Conservation (phyloP, 2,329 filamentous ascomycete genomes). For the Sporothrix inflata region DNA sequence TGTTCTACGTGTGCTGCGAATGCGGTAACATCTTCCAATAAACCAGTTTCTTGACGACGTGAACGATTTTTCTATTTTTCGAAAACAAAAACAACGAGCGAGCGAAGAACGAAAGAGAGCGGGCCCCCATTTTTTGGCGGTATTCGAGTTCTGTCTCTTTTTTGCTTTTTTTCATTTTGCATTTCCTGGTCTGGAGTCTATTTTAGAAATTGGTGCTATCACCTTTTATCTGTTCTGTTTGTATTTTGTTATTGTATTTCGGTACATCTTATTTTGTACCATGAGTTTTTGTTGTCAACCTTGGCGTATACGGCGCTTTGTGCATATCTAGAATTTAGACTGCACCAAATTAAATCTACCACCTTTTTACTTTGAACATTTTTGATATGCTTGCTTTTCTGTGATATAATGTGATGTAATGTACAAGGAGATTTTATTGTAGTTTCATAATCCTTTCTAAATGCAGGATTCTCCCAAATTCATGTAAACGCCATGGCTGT, state of each 20-base stretch:
- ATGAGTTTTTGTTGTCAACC: background rate
- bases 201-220: background rate
- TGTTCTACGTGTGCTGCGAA: constrained; percentile 91
- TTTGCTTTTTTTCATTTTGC: background rate
- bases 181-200: constrained; percentile 19
- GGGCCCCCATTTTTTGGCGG: background rate
- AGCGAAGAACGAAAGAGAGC: constrained; percentile 20
- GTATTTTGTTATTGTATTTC: background rate
- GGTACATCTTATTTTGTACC: background rate
- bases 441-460: constrained; percentile 1
- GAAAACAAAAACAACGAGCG: constrained; percentile 28
- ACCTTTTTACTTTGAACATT: background rate
- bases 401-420: constrained; percentile 2
- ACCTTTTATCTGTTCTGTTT: background rate
- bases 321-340: background rate
- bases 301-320: background rate
- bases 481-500: constrained; percentile 15
- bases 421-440: constrained; percentile 22
- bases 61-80: constrained; percentile 14
- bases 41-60: constrained; percentile 6
- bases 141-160: background rate
- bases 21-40: constrained; percentile 86
- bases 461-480: background rate
- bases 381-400: background rate
- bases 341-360: background rate